phyloP scores from a whole-genome alignment of 371 early-diverging fungal genomes.

The Mucor lusitanicus region DNA sequence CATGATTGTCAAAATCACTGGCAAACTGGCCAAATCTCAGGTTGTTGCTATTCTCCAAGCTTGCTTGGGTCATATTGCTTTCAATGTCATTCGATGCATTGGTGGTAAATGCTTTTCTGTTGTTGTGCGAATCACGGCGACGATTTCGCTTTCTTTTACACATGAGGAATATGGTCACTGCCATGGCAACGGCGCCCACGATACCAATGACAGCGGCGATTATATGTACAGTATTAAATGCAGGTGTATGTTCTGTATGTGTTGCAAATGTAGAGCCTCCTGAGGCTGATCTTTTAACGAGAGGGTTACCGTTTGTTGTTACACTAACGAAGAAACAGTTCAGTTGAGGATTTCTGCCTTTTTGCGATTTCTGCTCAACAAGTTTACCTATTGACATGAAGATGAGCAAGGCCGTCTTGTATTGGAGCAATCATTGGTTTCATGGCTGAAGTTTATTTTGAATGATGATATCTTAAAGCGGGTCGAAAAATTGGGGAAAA shows the following conservation, averaged over 20 bases:
- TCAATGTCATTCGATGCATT: not conserved
- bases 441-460: not conserved
- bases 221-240: conserved; percentile 42
- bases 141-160: conserved; percentile 23
- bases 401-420: not conserved
- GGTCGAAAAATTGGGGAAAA: not conserved
- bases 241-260: conserved; percentile 25
- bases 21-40: conserved; percentile 19
- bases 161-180: conserved; percentile 26
- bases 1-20: conserved; percentile 17
- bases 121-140: not conserved
- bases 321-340: not conserved
- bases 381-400: not conserved
- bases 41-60: not conserved
- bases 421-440: not conserved
- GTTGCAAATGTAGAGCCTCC: conserved; percentile 22
- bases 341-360: not conserved
- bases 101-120: not conserved
- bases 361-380: not conserved
- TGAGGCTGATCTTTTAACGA: conserved; percentile 9
- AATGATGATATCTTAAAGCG: not conserved
- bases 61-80: not conserved
- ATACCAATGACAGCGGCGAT: conserved; percentile 39
- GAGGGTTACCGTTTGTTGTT: not conserved
- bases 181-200: conserved; percentile 28